Base-by-base conservation (phyloP, 768 basidiomycete genomes). In the Tulasnella sp. region DNA sequence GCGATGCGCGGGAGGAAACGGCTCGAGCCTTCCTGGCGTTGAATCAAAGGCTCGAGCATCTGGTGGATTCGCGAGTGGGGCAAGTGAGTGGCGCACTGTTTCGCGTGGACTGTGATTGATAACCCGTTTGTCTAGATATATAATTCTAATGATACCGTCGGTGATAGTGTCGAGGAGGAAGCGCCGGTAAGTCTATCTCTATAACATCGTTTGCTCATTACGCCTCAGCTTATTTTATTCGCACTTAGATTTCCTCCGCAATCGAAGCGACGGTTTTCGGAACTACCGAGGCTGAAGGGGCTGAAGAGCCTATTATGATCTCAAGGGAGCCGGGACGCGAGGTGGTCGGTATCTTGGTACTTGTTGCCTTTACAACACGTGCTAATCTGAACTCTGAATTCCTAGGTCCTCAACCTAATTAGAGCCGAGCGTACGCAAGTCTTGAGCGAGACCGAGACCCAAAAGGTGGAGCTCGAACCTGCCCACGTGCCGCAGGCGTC, bases 401-500 rank as follows among this genome's bases (percentile, higher is more conserved):
- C 2, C n/a, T 54, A 54, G 54, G 54, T 69, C 24, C 58, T 31
- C 14, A 69, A 2, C 34, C 3, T 37, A 28, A 31, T 69, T 31
- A 2, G 3, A 28, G 64, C 64, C 64, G 31, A 54, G n/a, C 54
- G 11, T 22, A 54, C n/a, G 0, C 54, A 54, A n/a, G n/a, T 54
- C 24, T 0, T 3, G 16, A 34, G 18, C 28, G 64, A 37, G 12
- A 14, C 12, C 18, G 14, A 11, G 1, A 5, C 31, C 16, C 31
- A 37, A 14, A 11, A 0, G 4, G 3, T 5, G 16, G 77, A 74
- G n/a, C 79, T 83, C 48, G 95, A 96, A 81, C 91, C 91, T 74
- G 90, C 96, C 78, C 92, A 88, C 22, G 95, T 96, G 5, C 89
- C 98, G 7, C 91, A 93, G 83, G 82, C 87, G 11, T 89, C 93